Conservation (phyloP, 495 filamentous ascomycete genomes). For the Penicillium steckii region DNA sequence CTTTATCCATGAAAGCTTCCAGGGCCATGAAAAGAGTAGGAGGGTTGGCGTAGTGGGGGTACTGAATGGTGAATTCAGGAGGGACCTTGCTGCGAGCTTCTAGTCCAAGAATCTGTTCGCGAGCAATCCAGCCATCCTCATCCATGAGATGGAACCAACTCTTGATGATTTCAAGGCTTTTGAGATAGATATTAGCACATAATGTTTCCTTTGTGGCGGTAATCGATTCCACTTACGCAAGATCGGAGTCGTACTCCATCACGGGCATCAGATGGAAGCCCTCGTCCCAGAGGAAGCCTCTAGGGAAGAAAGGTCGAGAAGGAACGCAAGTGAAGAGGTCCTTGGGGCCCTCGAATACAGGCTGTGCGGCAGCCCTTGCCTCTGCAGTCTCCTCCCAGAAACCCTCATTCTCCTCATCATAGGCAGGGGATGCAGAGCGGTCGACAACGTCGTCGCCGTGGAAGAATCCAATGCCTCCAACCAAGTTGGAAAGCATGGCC, state of each 20-base stretch:
- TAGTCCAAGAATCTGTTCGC: slow-evolving; percentile 92
- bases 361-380: slow-evolving; percentile 63
- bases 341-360: slow-evolving; percentile 73
- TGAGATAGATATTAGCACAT: slow-evolving; percentile 4
- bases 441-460: slow-evolving; percentile 84
- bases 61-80: slow-evolving; percentile 91
- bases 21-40: slow-evolving; percentile 94
- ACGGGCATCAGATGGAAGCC: slow-evolving; percentile 94
- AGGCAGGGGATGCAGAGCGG: slow-evolving; percentile 84
- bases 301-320: slow-evolving; percentile 91
- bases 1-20: slow-evolving; percentile 75
- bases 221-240: slow-evolving; percentile 55
- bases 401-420: slow-evolving; percentile 94
- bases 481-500: slow-evolving; percentile 89
- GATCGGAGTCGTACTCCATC: slow-evolving; percentile 88
- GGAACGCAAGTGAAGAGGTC: slow-evolving; percentile 93
- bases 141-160: slow-evolving; percentile 97
- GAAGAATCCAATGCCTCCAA: slow-evolving; percentile 96
- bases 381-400: slow-evolving; percentile 92
- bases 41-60: slow-evolving; percentile 97
- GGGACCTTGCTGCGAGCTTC: slow-evolving; percentile 97
- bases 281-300: slow-evolving; percentile 97
- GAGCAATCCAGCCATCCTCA: slow-evolving; percentile 95
- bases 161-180: slow-evolving; percentile 79
- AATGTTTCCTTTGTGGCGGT: neutral